phyloP scores from a whole-genome alignment of 306 rosid species.

The Rosa chinensis region DNA sequence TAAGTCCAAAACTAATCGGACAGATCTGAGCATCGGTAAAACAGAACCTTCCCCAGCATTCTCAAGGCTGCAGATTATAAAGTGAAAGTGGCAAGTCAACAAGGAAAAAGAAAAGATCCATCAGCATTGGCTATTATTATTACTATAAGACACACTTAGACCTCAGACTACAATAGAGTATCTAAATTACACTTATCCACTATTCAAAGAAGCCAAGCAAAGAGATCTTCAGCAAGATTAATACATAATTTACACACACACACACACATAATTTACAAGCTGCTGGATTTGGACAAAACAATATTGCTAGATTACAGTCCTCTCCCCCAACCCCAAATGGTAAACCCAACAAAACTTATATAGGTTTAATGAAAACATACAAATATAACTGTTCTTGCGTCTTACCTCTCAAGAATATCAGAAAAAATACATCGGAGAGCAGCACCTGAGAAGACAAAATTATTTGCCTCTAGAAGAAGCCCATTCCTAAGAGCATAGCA shows the following conservation, averaged over 20 bases:
- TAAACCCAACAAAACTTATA: constrained; percentile 16
- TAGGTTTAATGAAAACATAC: neutral
- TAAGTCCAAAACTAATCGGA: constrained; percentile 66
- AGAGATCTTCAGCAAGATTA: neutral
- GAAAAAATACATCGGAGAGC: constrained; percentile 62
- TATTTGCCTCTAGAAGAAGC: constrained; percentile 40
- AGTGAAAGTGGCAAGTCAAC: constrained; percentile 22
- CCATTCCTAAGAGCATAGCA: constrained; percentile 49
- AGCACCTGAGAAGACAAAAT: constrained; percentile 48
- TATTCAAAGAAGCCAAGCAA: neutral
- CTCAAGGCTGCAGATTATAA: constrained; percentile 71
- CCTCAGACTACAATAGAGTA: neutral
- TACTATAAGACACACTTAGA: neutral
- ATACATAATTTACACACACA: too few species aligned
- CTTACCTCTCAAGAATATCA: constrained; percentile 87
- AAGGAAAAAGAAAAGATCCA: constrained; percentile 12
- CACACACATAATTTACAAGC: neutral
- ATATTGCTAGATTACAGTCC: neutral
- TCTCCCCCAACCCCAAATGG: neutral
- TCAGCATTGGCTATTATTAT: neutral
- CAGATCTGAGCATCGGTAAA: constrained; percentile 82
- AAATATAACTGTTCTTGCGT: constrained; percentile 12
- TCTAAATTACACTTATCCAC: neutral
- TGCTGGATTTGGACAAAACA: neutral
- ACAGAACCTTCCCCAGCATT: constrained; percentile 93